These are phyloP conservation scores for Nakazawaea sp. DNA, from an alignment of 805 yeast species.

Conservation along the genomic window DNA sequence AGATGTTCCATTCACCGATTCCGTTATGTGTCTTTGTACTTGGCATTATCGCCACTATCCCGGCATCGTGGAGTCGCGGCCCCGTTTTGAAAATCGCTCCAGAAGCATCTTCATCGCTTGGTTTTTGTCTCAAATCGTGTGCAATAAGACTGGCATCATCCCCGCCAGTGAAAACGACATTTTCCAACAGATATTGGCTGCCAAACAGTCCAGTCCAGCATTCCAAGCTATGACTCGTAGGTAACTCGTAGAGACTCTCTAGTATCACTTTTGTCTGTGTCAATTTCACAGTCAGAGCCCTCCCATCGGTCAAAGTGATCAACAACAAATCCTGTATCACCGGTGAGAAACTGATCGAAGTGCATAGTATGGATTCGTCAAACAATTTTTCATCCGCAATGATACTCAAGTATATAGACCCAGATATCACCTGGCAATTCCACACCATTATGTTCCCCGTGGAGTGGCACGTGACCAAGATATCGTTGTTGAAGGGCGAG, in stretches of 20 bases:
- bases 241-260: constrained; percentile 19
- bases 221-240: constrained; percentile 58
- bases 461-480: constrained; percentile 66
- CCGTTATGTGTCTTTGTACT: constrained; percentile 30
- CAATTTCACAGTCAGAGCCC: constrained; percentile 36
- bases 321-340: constrained; percentile 28
- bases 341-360: constrained; percentile 59
- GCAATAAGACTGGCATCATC: constrained; percentile 77
- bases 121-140: constrained; percentile 63
- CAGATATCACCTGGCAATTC: constrained; percentile 27
- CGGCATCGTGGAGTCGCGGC: constrained; percentile 74
- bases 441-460: constrained; percentile 71
- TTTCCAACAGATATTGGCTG: constrained; percentile 37
- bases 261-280: constrained; percentile 7
- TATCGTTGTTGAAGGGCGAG: constrained; percentile 41
- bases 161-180: constrained; percentile 80
- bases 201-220: constrained; percentile 87
- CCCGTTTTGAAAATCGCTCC: constrained; percentile 25
- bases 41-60: constrained; percentile 77
- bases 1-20: constrained; percentile 31
- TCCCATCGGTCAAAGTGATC: constrained; percentile 68
- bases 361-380: constrained; percentile 44
- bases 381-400: constrained; percentile 35
- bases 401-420: constrained; percentile 15
- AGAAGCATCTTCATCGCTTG: constrained; percentile 25